These are phyloP conservation scores for Colletotrichum tanaceti DNA, from an alignment of 2,329 filamentous ascomycete species.

Conservation along the genomic window DNA sequence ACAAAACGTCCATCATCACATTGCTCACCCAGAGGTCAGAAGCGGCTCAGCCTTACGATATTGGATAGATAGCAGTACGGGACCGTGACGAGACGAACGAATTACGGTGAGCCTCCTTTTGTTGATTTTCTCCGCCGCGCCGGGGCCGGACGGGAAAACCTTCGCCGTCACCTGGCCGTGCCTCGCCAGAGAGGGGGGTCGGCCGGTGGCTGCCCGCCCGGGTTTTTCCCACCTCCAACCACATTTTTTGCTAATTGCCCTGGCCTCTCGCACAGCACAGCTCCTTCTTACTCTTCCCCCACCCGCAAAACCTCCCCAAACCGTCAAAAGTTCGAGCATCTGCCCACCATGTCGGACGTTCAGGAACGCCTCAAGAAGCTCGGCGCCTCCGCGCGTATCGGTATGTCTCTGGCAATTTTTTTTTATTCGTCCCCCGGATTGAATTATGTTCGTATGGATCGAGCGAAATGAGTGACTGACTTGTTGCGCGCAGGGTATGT, in stretches of 20 bases:
- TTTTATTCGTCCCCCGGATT: background rate
- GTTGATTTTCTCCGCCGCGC: background rate
- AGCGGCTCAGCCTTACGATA: constrained; percentile 38
- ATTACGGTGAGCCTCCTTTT: constrained; percentile 19
- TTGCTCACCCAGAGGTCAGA: constrained; percentile 25
- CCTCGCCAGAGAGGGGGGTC: constrained; percentile 25
- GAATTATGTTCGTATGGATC: constrained; percentile 8
- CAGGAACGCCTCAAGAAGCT: constrained; percentile 72
- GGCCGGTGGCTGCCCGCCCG: constrained; percentile 22
- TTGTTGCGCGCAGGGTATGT: constrained; percentile 53
- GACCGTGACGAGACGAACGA: constrained; percentile 32
- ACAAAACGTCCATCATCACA: constrained; percentile 40
- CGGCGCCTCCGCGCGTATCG: constrained; percentile 69
- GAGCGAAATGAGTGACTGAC: constrained; percentile 26
- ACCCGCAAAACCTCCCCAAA: constrained; percentile 42
- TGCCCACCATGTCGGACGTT: constrained; percentile 64
- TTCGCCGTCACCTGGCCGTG: background rate
- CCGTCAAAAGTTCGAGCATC: constrained; percentile 31
- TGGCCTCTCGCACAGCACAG: constrained; percentile 36
- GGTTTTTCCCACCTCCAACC: constrained; percentile 36
- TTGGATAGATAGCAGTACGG: constrained; percentile 23
- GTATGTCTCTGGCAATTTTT: constrained; percentile 62
- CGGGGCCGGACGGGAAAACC: constrained; percentile 9
- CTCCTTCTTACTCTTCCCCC: constrained; percentile 45
- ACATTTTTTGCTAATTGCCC: constrained; percentile 41